These are phyloP conservation scores for Lactarius deliciosus DNA, from an alignment of 768 basidiomycete species.

Conservation along the genomic window DNA sequence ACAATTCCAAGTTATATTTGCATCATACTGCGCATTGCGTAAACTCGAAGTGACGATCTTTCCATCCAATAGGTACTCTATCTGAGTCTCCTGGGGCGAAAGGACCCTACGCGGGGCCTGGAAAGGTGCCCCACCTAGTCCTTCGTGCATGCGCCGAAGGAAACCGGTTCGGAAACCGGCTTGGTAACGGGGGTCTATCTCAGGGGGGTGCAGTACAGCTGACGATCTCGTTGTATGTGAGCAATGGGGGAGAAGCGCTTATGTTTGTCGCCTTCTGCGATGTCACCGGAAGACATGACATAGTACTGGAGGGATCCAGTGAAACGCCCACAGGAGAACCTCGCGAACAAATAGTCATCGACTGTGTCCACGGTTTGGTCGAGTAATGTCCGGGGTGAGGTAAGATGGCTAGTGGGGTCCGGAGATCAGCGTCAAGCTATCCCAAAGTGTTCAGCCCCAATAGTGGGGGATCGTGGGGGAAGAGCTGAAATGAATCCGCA, in stretches of 20 bases:
- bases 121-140: constrained; percentile 36
- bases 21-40: background rate
- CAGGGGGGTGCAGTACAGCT: constrained; percentile 10
- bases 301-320: constrained; percentile 40
- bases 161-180: constrained; percentile 44
- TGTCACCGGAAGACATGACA: constrained; percentile 34
- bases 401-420: constrained; percentile 34
- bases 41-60: background rate
- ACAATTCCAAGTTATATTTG: background rate
- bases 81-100: constrained; percentile 35
- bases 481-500: constrained; percentile 42
- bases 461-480: constrained; percentile 34
- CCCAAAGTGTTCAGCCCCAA: constrained; percentile 37
- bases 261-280: constrained; percentile 36
- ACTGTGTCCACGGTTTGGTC: background rate
- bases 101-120: constrained; percentile 34
- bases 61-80: background rate
- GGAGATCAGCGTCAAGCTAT: constrained; percentile 30
- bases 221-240: background rate
- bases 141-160: constrained; percentile 39
- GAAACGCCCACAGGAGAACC: constrained; percentile 38
- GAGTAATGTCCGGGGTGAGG: constrained; percentile 35
- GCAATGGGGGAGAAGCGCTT: constrained; percentile 13
- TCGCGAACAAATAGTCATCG: constrained; percentile 8
- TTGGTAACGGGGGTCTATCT: constrained; percentile 35